Evolutionary conservation across 345 rosid genomes (phyloP), one percentile per base, ranked within the genome.

Genomic region (Dipteronia dyeriana): DNA sequence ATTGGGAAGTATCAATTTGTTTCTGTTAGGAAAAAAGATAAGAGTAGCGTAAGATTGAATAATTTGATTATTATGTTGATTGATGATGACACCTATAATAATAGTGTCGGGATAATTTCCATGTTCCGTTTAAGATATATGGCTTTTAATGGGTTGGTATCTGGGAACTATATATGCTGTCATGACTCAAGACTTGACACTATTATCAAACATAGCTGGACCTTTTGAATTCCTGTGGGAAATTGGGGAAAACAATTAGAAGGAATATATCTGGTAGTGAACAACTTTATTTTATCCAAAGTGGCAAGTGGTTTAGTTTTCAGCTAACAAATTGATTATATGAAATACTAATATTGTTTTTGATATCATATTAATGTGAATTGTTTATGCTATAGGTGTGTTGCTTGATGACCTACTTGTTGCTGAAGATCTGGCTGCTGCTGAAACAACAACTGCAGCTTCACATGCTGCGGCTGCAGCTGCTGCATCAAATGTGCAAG

Each of bases 331-430:
- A 0, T 4, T 65, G 14, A 53, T 53, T 1, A 49, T n/a, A 80
- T 12, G 57, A 47, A 70, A 60, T 59, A 14, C 34, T 39, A 73
- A 39, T 73, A 19, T 26, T 1, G 0, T 62, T 74, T 29, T 75
- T 9, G 61, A 66, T 78, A 68, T 60, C 71, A 26, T n/a, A 71
- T 41, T 76, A 10, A 54, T 75, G 59, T 2, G 31, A 56, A 74
- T 11, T 77, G 47, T 79, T 81, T 76, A 22, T 87, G 71, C 77
- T 85, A 25, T 70, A 94, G 99, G 99, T 70, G 98, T 92, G 80
- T 82, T 96, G 87, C 97, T 94, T 77, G 99, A 94, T 91, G 99
- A 96, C 84, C 87, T 96, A 70, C 92, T 96, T 83, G 97, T 94
- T 74, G 94, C 97, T 79, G 99, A 96, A 84, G 99, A 96, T 85